Base-by-base conservation (phyloP, 495 filamentous ascomycete species). In the Massariosphaeria phaeospora region DNA sequence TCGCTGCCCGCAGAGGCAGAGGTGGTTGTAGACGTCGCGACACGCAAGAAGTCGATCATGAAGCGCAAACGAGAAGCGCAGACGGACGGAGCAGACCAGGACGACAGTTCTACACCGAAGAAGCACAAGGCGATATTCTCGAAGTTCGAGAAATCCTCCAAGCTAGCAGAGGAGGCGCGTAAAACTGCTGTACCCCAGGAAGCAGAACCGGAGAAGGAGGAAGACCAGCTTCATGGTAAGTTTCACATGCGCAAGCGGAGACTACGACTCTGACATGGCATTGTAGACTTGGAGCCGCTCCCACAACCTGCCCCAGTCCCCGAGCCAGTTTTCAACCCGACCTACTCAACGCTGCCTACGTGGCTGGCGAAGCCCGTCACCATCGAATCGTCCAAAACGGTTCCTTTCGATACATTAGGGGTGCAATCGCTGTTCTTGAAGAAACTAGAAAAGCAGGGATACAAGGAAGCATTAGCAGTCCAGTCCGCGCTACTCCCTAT, bases 401-500 rank as follows among this genome's bases (percentile, higher is more conserved):
- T 73, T 24, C 72, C 83, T 0, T 95, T 96, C 60, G 67, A 71
- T 2, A 70, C 78, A 0, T 70, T 96, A 3, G 74, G 76, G 0
- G 67, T 89, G 18, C 71, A 76, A 3, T 55, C 72, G 2, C 77
- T 79, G 7, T 70, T 84, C 2, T 69, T 84, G 0, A 75, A 78
- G n/a, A 75, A 76, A 3, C 73, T 97, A 2, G 73, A 80, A 21
- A 64, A 75, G 10, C 81, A 82, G 56, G 81, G 84, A 1, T 88
- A 86, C 66, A 76, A 76, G 21, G 76, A 86, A 35, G 88, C 93
- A 1, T 86, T 96, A 63, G 84, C 91, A 1, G 84, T 96, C 0
- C 91, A 97, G 67, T 82, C 88, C 0, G 79, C 82, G 0, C 79
- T 91, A 0, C 77, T 96, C 24, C 89, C 90, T 5, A 71, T 94